Evolutionary conservation across 345 rosid species (phyloP), one percentile per base, ranked within the genome.

Genomic region (Gossypium ekmanianum): DNA sequence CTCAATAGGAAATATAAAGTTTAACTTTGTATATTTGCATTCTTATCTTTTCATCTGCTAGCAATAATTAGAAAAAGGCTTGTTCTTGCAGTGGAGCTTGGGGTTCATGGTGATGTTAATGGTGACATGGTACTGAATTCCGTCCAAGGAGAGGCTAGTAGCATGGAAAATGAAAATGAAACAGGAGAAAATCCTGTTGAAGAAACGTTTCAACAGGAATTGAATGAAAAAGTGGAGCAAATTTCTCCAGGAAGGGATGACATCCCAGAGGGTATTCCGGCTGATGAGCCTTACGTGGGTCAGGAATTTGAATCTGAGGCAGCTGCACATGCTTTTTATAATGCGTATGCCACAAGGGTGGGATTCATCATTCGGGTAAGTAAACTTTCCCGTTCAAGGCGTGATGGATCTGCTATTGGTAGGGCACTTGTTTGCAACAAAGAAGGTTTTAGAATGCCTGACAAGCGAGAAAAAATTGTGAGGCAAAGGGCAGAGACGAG

Each of bases 401-500:
- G 94, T 57, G 99, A 96, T 65, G 98, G 98, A 64, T 79, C 99
- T 68, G 91, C 97, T 10, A 93, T 93, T 69, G 99, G 99, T 7
- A 89, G 99, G 55, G 94, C 97, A 17, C 95, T 96, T 68, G 98
- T 96, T 61, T 96, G 99, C 79, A 96, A 96, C 82, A 93, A 89
- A 78, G 99, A 96, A 79, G 99, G 99, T 7, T 90, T 83, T 48
- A 87, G 99, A 84, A 85, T 91, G 87, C 94, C 97, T 34, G 94
- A 93, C 81, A 96, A 92, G 75, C 91, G 97, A 16, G 99, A 96
- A 69, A 96, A 92, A 74, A 88, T 93, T 70, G 93, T 96, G 43
- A 90, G 99, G 73, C 99, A 96, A 83, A 87, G 98, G 81, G 95
- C 87, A 9, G 99, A 96, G 82, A 96, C 99, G 0, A 87, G 99